Conservation (phyloP, 345 rosid species). For the Orychophragmus violaceus region DNA sequence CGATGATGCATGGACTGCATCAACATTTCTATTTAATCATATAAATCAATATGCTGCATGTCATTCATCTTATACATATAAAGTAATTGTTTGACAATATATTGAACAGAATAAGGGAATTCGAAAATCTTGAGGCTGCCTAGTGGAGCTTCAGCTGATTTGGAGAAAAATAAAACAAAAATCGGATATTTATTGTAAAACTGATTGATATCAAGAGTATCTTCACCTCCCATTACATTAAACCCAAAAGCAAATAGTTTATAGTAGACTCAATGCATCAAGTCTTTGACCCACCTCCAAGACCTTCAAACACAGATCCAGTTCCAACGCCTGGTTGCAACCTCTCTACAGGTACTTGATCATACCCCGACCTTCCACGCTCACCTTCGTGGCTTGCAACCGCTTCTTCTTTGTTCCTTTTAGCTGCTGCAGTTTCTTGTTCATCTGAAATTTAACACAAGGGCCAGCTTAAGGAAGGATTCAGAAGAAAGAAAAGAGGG, state of each 20-base stretch:
- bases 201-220: not conserved
- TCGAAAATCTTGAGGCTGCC: not conserved
- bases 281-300: conserved; percentile 11
- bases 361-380: conserved; percentile 99
- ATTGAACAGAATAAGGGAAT: not conserved
- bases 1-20: too few relatives aligned
- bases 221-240: conserved; percentile 9
- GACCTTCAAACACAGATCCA: conserved; percentile 16
- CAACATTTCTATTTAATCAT: too few relatives aligned
- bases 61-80: not conserved
- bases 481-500: not conserved
- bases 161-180: not conserved
- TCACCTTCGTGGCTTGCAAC: conserved; percentile 82
- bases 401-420: conserved; percentile 92
- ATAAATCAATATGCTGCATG: not conserved
- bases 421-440: conserved; percentile 90
- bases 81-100: not conserved
- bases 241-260: conserved; percentile 5
- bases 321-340: conserved; percentile 4
- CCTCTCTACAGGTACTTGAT: conserved; percentile 61
- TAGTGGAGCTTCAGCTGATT: not conserved
- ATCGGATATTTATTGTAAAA: not conserved
- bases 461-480: not conserved
- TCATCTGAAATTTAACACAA: conserved; percentile 56
- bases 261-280: conserved; percentile 1